Evolutionary conservation across 768 basidiomycete genomes (phyloP).

Genomic region (Neoboletus magnificus): DNA sequence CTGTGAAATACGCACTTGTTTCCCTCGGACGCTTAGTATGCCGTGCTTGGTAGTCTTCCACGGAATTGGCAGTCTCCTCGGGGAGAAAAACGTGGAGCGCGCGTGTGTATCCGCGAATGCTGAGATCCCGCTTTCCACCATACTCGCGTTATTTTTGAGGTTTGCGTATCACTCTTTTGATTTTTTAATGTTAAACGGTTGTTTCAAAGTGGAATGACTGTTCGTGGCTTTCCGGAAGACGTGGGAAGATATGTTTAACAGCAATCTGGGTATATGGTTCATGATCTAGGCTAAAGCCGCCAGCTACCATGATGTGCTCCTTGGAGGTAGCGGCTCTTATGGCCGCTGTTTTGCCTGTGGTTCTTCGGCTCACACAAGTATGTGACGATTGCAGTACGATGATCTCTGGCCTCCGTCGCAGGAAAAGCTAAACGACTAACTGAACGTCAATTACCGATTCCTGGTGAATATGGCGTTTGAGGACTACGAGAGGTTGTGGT

Average conservation of each 20-base stretch:
- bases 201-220: not conserved
- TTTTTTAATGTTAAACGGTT: not conserved
- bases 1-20: too few species aligned
- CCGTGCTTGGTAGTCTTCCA: not conserved
- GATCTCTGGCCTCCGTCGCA: not conserved
- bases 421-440: not conserved
- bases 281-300: not conserved
- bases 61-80: slow-evolving; percentile 1
- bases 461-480: not conserved
- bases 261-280: not conserved
- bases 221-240: not conserved
- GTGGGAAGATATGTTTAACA: not conserved
- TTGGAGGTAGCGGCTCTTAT: too few species aligned
- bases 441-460: not conserved
- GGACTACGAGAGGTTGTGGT: not conserved
- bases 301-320: too few species aligned
- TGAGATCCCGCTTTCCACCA: not conserved
- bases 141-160: not conserved
- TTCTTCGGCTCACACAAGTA: too few species aligned
- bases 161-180: not conserved
- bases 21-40: not conserved
- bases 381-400: too few species aligned
- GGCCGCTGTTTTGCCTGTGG: too few species aligned
- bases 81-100: not conserved
- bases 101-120: not conserved